Evolutionary conservation across 1,139 yeast species (phyloP).

Genomic region (Arxiozyma bovina): DNA sequence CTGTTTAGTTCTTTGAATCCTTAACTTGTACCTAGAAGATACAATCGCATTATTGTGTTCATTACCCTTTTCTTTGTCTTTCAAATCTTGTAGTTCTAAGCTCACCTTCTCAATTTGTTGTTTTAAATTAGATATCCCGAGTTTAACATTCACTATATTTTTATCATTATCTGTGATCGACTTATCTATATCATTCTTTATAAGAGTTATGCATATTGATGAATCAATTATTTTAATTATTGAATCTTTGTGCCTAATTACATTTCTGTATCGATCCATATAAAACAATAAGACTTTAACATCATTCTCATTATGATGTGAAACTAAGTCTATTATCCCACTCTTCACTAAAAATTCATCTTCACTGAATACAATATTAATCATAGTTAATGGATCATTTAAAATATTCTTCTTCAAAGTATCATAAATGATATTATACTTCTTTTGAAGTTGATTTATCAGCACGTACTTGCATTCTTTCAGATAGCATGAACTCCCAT

Average conservation of each 20-base stretch:
- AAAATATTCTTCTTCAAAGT: conserved; percentile 13
- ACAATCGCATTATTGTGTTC: conserved; percentile 3
- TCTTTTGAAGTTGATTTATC: conserved; percentile 11
- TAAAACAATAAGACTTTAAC: conserved; percentile 17
- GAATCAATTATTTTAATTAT: conserved; percentile 19
- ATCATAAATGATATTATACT: conserved; percentile 8
- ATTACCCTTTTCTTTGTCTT: conserved; percentile 9
- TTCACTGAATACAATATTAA: conserved; percentile 19
- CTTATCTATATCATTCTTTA: conserved; percentile 5
- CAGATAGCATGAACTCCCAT: conserved; percentile 14
- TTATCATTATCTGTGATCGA: conserved; percentile 30
- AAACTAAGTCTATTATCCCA: conserved; percentile 6
- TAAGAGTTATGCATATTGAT: conserved; percentile 2
- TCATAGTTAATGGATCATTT: conserved; percentile 14
- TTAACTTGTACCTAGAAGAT: conserved; percentile 14
- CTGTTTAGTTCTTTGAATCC: conserved; percentile 27
- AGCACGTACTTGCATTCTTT: conserved; percentile 16
- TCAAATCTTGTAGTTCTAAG: conserved; percentile 10
- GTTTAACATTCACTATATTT: conserved; percentile 28
- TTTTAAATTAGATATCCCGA: conserved; percentile 14
- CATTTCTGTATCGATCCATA: conserved; percentile 14
- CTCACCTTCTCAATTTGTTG: conserved; percentile 14
- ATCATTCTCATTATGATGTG: background rate
- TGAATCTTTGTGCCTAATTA: conserved; percentile 12
- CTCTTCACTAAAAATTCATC: conserved; percentile 15